phyloP scores from a whole-genome alignment of 2,329 filamentous ascomycete genomes.

The Cucurbitaria berberidis region DNA sequence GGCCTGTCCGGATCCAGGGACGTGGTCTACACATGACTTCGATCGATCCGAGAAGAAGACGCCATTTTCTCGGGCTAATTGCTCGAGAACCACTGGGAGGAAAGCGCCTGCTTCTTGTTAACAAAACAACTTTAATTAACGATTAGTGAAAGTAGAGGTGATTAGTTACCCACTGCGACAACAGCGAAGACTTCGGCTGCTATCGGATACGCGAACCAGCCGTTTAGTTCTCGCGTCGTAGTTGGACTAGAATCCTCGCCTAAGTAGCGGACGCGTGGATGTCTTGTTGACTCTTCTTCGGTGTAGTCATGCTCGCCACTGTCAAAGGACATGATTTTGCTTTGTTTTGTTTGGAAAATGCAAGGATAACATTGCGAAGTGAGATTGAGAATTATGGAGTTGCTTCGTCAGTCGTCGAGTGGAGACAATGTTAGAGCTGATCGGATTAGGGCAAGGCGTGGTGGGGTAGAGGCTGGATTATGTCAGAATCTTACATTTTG shows the following conservation, averaged over 20 bases:
- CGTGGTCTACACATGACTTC: constrained; percentile 73
- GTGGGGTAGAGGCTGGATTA: background rate
- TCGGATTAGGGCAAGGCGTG: background rate
- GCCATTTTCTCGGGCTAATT: constrained; percentile 85
- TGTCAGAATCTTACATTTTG: too few relatives aligned
- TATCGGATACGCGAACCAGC: constrained; percentile 91
- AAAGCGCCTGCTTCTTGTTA: constrained; percentile 89
- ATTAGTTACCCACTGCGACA: constrained; percentile 76
- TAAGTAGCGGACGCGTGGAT: constrained; percentile 24
- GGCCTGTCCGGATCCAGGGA: constrained; percentile 53
- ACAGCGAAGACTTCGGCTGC: constrained; percentile 93
- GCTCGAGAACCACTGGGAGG: constrained; percentile 89
- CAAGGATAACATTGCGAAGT: background rate
- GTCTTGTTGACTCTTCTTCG: constrained; percentile 2
- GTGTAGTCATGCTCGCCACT: too few relatives aligned
- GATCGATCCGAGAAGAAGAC: constrained; percentile 77
- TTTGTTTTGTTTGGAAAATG: background rate
- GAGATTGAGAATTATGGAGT: background rate
- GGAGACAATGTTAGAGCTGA: background rate
- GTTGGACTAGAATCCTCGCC: constrained; percentile 69
- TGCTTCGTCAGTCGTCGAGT: background rate
- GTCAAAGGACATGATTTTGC: constrained; percentile 20
- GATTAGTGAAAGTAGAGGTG: background rate
- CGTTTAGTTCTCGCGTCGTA: constrained; percentile 77
- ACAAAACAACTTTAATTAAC: too few relatives aligned